These are phyloP conservation scores for Vaccinium vitisidaea DNA, from an alignment of 148 eudicot species.

Conservation along the genomic window DNA sequence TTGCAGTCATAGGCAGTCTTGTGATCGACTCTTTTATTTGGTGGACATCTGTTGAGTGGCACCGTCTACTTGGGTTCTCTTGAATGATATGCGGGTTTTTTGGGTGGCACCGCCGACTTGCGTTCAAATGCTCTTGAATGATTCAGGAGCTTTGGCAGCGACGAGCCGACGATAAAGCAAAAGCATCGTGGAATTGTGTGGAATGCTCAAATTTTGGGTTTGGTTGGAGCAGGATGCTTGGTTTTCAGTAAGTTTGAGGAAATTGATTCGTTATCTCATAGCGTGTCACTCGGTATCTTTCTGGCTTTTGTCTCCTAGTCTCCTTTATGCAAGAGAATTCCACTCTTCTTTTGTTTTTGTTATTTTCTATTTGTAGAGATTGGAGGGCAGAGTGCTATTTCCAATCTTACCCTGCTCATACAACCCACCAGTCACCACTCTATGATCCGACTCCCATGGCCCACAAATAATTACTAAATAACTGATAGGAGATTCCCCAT, in stretches of 20 bases:
- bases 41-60: neutral
- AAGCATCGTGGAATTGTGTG: neutral
- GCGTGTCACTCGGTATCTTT: neutral
- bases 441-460: neutral
- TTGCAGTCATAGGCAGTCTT: neutral
- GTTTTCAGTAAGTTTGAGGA: neutral
- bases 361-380: neutral
- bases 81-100: neutral
- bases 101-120: neutral
- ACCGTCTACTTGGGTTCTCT: neutral
- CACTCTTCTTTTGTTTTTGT: neutral
- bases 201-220: neutral
- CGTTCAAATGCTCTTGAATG: neutral
- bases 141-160: neutral
- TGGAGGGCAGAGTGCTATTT: neutral
- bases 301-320: neutral
- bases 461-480: slow-evolving; percentile 2
- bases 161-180: neutral
- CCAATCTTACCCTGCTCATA: neutral
- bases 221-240: slow-evolving; percentile 5
- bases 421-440: neutral
- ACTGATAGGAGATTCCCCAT: neutral
- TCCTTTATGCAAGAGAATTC: neutral
- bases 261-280: neutral
- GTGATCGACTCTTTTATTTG: neutral